Evolutionary conservation across 2,329 filamentous ascomycete species (phyloP).

Genomic region (Ilyonectria robusta): DNA sequence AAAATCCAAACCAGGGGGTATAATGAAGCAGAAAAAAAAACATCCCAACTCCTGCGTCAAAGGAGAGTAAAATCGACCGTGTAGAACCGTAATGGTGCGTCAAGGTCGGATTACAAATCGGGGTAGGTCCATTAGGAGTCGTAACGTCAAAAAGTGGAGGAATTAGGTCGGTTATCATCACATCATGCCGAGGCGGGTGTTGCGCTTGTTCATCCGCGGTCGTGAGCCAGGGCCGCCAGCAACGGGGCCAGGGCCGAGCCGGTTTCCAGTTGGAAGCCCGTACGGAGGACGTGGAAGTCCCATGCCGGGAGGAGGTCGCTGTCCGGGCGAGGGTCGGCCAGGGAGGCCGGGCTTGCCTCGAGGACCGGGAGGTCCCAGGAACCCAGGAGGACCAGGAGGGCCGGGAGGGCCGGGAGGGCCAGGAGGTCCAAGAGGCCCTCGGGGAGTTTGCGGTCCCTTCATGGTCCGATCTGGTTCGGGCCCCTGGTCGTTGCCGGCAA

Average conservation of each 20-base stretch:
- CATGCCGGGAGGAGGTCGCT: constrained; percentile 37
- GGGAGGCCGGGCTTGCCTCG: constrained; percentile 38
- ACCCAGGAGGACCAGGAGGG: neutral
- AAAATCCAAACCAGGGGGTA: constrained; percentile 36
- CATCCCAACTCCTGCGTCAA: constrained; percentile 34
- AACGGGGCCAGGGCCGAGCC: constrained; percentile 52
- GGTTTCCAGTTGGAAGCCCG: constrained; percentile 42
- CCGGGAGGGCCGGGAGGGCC: neutral
- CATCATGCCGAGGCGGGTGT: constrained; percentile 73
- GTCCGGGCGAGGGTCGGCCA: constrained; percentile 40
- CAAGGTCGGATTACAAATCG: constrained; percentile 38
- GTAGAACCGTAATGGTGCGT: constrained; percentile 8
- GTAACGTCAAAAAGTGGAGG: constrained; percentile 29
- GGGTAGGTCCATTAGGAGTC: constrained; percentile 36
- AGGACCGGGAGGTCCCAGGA: constrained; percentile 11
- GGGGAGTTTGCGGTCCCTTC: constrained; percentile 34
- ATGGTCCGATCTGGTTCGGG: constrained; percentile 31
- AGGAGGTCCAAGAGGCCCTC: constrained; percentile 15
- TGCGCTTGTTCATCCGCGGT: constrained; percentile 73
- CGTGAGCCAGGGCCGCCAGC: constrained; percentile 51
- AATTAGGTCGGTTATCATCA: constrained; percentile 47
- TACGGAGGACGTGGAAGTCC: constrained; percentile 45
- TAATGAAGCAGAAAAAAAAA: constrained; percentile 42
- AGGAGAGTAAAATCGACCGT: constrained; percentile 29
- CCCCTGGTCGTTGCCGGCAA: constrained; percentile 17